Evolutionary conservation across 176 grass and related monocot species (phyloP).

Genomic region (Avena eriantha): DNA sequence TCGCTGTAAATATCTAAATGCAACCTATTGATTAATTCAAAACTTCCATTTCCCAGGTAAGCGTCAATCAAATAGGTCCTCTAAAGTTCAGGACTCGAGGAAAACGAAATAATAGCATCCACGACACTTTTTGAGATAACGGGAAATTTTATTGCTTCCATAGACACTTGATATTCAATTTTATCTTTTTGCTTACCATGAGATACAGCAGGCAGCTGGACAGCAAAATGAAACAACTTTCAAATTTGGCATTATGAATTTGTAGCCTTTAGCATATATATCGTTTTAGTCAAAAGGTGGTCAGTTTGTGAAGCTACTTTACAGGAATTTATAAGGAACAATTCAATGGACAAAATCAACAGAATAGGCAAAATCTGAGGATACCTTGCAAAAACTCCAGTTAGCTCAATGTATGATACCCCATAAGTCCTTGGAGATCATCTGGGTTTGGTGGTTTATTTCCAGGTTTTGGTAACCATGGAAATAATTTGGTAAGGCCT

Average conservation of each 20-base stretch:
- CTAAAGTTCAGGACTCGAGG: neutral
- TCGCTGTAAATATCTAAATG: constrained; percentile 6
- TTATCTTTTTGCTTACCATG: constrained; percentile 8
- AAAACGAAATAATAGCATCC: constrained; percentile 21
- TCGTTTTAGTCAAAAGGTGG: neutral
- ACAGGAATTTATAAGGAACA: constrained; percentile 5
- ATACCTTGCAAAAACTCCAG: constrained; percentile 47
- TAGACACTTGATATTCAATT: constrained; percentile 9
- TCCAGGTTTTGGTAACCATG: constrained; percentile 76
- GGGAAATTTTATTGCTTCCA: neutral
- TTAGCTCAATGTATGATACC: constrained; percentile 81
- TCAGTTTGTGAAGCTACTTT: constrained; percentile 22
- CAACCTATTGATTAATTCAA: neutral
- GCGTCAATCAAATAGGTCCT: neutral
- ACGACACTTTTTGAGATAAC: neutral
- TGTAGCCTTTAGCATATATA: constrained; percentile 14
- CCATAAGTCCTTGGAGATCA: constrained; percentile 74
- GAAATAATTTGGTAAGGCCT: constrained; percentile 81
- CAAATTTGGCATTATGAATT: neutral
- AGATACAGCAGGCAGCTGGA: neutral
- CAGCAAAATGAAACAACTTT: neutral
- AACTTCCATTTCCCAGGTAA: constrained; percentile 9
- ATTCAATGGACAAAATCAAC: neutral
- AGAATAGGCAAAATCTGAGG: neutral
- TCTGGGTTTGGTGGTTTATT: constrained; percentile 63